These are phyloP conservation scores for Chaetomiaceae sp. DNA, from an alignment of 2,329 filamentous ascomycete genomes.

Conservation along the genomic window DNA sequence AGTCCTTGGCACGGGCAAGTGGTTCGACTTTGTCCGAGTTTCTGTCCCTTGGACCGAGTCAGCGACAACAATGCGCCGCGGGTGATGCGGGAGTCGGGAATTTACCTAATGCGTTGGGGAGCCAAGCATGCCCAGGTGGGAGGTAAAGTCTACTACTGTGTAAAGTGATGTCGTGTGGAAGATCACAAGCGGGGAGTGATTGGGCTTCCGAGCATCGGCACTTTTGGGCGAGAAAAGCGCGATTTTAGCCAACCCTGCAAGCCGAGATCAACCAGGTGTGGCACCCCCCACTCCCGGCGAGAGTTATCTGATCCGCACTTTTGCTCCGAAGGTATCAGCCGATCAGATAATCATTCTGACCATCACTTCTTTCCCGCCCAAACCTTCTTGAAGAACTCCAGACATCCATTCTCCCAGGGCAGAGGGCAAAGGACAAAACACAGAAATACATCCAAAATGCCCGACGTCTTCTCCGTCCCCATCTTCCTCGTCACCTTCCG, in stretches of 20 bases:
- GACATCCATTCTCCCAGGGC: not conserved
- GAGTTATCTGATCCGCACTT: slow-evolving; percentile 3
- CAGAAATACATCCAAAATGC: slow-evolving; percentile 38
- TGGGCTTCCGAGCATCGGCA: not conserved
- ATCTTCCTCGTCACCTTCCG: slow-evolving; percentile 90
- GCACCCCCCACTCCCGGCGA: not conserved
- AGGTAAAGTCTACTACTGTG: too few species aligned
- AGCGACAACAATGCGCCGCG: too few species aligned
- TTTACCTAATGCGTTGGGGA: too few species aligned
- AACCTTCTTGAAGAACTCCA: not conserved
- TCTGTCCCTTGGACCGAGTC: too few species aligned
- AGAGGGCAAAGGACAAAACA: too few species aligned
- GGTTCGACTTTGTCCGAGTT: too few species aligned
- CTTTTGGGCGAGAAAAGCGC: not conserved
- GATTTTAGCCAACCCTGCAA: not conserved
- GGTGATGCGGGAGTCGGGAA: too few species aligned
- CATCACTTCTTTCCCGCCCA: not conserved
- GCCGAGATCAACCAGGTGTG: slow-evolving; percentile 3
- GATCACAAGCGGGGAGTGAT: too few species aligned
- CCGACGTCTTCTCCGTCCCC: slow-evolving; percentile 71
- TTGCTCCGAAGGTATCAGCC: not conserved
- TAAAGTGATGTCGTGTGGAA: too few species aligned
- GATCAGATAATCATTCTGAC: slow-evolving; percentile 6
- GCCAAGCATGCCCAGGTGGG: too few species aligned
- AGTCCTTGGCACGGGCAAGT: too few species aligned